A percentile compares a stretch with the other conserved stretches of the same genome.
Evolutionary conservation across 441 rosid species (phyloP).

Genomic region (Syzygium syzygioides): DNA sequence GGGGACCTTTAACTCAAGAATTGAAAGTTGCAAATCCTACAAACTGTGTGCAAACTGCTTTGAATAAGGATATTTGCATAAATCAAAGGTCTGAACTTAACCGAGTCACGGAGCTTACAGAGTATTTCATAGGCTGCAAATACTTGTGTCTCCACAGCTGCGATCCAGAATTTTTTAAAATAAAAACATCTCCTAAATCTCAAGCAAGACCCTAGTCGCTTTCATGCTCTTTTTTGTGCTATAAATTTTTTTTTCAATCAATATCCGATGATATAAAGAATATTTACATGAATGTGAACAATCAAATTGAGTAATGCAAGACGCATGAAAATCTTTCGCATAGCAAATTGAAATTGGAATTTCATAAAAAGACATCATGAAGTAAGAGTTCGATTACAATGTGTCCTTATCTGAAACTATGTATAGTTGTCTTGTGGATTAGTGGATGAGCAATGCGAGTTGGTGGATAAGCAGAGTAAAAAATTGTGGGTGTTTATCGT

Average conservation of each 20-base stretch:
- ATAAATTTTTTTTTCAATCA: background rate
- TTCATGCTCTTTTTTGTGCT: background rate
- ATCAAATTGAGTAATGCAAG: background rate
- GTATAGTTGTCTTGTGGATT: background rate
- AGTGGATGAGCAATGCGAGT: background rate
- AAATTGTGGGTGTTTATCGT: background rate
- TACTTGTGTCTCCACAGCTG: background rate
- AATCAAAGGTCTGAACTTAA: background rate
- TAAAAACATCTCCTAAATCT: background rate
- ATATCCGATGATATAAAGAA: background rate
- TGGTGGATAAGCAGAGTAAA: background rate
- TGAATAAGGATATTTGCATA: background rate
- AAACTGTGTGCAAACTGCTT: background rate
- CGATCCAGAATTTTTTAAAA: background rate
- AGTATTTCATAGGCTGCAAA: background rate
- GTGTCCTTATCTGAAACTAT: background rate
- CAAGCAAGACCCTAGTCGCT: background rate
- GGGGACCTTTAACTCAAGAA: background rate
- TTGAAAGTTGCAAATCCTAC: background rate
- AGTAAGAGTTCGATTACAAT: background rate
- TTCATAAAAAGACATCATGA: background rate
- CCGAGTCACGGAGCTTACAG: background rate
- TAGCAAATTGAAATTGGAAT: background rate
- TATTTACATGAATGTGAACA: background rate
- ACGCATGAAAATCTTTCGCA: background rate